Base-by-base conservation (phyloP, 129 eudicot genomes). In the Erigeron canadensis region DNA sequence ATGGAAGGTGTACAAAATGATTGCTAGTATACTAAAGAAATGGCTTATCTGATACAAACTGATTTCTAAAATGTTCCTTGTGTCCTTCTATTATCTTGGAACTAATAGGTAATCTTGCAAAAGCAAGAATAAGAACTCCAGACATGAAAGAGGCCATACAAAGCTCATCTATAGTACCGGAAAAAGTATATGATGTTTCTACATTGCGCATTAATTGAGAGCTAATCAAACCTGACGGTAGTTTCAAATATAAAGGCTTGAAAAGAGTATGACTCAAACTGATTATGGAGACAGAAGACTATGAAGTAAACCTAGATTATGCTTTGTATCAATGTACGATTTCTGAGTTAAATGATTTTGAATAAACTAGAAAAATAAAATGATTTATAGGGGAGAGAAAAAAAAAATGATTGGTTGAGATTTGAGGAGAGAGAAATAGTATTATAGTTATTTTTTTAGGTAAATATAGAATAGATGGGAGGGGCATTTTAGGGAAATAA, bases 131-230 rank as follows among this genome's bases (percentile, higher is more conserved):
- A 50, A 15, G 1, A 63, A n/a, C 11, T 21, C 7, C 50, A 16
- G 10, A 63, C 70, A 48, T 38, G 7, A 38, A 58, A 10, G 38
- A 63, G 22, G 63, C 19, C 65, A 74, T 41, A 23, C 53, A 64
- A 48, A 64, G 71, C 42, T 64, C 51, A 40, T 15, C 44, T 64
- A 21, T 39, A 48, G 64, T 63, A 51, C 39, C 37, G 63, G 19
- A 62, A 38, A 17, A 73, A 19, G 41, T 63, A 41, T 60, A 57
- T 39, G 65, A 53, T 5, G 28, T 74, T 74, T 48, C 64, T 74
- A 39, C 21, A 41, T 63, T 16, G 28, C 15, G 63, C 61, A 61
- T 55, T 10, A 18, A 13, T 39, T 37, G 8, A 50, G 10, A 63
- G 48, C 28, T 16, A 19, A 34, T 74, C 39, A 72, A n/a, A 45